phyloP scores from a whole-genome alignment of 2,329 filamentous ascomycete species.

The Acephala macrosclerotiorum region DNA sequence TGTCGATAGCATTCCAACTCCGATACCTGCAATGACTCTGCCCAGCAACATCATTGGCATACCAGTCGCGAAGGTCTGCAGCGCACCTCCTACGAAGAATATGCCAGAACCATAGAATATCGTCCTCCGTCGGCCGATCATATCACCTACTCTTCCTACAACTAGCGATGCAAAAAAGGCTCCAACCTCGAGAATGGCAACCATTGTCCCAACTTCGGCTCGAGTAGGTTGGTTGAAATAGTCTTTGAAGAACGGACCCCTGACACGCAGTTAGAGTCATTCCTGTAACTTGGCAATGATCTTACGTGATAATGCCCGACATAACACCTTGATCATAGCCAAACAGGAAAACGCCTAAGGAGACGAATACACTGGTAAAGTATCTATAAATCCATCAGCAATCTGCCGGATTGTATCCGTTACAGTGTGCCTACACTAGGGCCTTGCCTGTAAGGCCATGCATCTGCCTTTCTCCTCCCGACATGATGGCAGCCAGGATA shows the following conservation, averaged over 20 bases:
- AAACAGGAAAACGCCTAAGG: conserved; percentile 86
- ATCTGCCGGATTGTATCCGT: neutral
- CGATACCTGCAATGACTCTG: conserved; percentile 83
- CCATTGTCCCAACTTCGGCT: conserved; percentile 94
- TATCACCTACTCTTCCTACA: conserved; percentile 88
- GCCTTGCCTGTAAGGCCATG: conserved; percentile 96
- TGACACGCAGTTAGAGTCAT: conserved; percentile 48
- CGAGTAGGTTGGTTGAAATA: conserved; percentile 91
- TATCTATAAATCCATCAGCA: conserved; percentile 63
- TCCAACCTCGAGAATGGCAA: conserved; percentile 93
- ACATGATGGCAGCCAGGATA: conserved; percentile 84
- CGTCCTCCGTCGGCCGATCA: conserved; percentile 87
- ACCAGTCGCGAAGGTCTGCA: conserved; percentile 81
- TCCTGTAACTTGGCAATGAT: neutral
- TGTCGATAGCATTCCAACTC: conserved; percentile 87
- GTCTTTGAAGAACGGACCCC: conserved; percentile 85
- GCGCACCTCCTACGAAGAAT: conserved; percentile 82
- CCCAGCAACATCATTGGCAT: conserved; percentile 92
- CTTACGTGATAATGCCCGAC: conserved; percentile 75
- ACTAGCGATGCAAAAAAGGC: conserved; percentile 88
- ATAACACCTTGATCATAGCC: conserved; percentile 92
- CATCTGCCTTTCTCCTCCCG: conserved; percentile 76
- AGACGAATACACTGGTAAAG: conserved; percentile 92
- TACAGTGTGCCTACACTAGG: conserved; percentile 72
- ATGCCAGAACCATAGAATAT: conserved; percentile 94